Evolutionary conservation across 2,329 filamentous ascomycete species (phyloP).

Genomic region (Dichotomopilus funicola): DNA sequence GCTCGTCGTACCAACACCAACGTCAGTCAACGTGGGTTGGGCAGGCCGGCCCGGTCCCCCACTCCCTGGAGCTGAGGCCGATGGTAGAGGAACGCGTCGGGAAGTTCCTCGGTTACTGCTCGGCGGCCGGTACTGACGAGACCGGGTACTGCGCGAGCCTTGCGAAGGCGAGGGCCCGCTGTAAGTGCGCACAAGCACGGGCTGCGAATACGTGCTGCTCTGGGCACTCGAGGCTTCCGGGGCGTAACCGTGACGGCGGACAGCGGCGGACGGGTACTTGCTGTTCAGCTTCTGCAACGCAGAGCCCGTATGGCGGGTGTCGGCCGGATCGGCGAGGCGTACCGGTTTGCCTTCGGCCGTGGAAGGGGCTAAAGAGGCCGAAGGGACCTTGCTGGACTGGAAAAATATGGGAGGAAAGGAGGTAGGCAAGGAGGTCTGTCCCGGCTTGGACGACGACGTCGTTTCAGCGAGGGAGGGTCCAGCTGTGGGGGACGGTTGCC

Average conservation of each 20-base stretch:
- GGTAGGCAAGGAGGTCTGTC: constrained; percentile 37
- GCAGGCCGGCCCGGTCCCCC: constrained; percentile 22
- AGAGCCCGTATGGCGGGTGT: constrained; percentile 48
- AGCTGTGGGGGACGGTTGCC: constrained; percentile 17
- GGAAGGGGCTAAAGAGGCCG: constrained; percentile 47
- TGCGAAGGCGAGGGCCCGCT: constrained; percentile 40
- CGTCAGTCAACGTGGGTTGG: constrained; percentile 22
- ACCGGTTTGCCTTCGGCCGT: constrained; percentile 52
- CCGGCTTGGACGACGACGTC: constrained; percentile 16
- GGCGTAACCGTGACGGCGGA: constrained; percentile 45
- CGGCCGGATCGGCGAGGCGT: constrained; percentile 49
- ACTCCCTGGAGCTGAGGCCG: constrained; percentile 20
- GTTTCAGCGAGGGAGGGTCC: constrained; percentile 6
- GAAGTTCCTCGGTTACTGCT: constrained; percentile 27
- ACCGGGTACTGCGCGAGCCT: constrained; percentile 22
- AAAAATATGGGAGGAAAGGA: constrained; percentile 44
- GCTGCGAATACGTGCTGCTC: constrained; percentile 55
- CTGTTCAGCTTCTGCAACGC: constrained; percentile 54
- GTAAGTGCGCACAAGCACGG: constrained; percentile 60
- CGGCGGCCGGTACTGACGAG: constrained; percentile 22
- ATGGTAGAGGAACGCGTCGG: constrained; percentile 27
- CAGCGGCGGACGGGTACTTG: constrained; percentile 42
- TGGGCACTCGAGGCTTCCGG: constrained; percentile 47
- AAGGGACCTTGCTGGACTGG: constrained; percentile 41
- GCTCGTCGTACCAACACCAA: constrained; percentile 13